phyloP scores from a whole-genome alignment of 1,139 yeast species.

The Debaryomycetaceae sp. region DNA sequence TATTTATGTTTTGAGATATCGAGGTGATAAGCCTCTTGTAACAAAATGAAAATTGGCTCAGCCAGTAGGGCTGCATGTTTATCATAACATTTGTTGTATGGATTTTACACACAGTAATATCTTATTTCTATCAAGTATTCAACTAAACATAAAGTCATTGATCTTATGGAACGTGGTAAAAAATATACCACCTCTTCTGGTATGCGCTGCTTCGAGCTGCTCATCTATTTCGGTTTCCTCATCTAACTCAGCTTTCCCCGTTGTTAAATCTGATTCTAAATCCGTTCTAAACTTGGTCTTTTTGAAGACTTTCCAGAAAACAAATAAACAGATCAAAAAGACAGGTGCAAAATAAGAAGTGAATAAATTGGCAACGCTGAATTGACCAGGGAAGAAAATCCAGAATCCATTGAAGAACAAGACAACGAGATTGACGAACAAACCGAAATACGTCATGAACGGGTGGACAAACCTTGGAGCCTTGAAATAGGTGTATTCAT shows the following conservation, averaged over 20 bases:
- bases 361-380: conserved; percentile 33
- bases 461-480: conserved; percentile 31
- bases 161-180: conserved; percentile 11
- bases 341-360: conserved; percentile 42
- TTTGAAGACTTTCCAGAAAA: conserved; percentile 35
- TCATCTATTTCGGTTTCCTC: conserved; percentile 27
- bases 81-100: too few relatives aligned
- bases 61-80: too few relatives aligned
- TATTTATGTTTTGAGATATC: too few relatives aligned
- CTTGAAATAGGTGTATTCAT: conserved; percentile 19
- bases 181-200: conserved; percentile 16
- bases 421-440: conserved; percentile 21
- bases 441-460: conserved; percentile 31
- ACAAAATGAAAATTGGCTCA: too few relatives aligned
- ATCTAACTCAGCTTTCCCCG: conserved; percentile 35
- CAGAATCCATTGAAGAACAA: conserved; percentile 40
- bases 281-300: conserved; percentile 30
- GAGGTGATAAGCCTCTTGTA: too few relatives aligned
- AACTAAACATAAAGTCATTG: conserved; percentile 4
- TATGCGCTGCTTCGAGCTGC: conserved; percentile 14
- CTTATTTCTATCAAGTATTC: not conserved
- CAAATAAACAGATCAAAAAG: conserved; percentile 20
- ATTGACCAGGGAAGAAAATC: conserved; percentile 40
- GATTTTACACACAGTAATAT: too few relatives aligned
- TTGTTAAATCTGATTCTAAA: conserved; percentile 33